A percentile compares a stretch with the other conserved stretches of the same genome.
These are phyloP conservation scores for Magnusiomyces sp. DNA, from an alignment of 1,139 yeast genomes.

Conservation along the genomic window DNA sequence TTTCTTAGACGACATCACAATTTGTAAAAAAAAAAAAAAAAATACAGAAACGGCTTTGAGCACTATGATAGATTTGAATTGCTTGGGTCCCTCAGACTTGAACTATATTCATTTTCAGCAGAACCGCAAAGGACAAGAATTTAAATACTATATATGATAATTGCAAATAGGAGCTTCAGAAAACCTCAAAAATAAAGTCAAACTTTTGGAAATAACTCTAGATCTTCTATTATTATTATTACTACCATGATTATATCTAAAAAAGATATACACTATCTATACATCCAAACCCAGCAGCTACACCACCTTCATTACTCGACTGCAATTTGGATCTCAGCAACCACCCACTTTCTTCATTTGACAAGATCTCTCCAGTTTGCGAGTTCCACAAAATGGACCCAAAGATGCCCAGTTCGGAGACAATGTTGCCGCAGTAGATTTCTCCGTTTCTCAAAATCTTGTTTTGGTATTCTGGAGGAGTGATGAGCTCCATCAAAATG, in stretches of 20 bases:
- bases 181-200: no score
- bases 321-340: constrained; percentile 81
- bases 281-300: constrained; percentile 97
- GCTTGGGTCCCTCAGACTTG: no score
- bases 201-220: no score
- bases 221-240: no score
- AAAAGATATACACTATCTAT: constrained; percentile 59
- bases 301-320: constrained; percentile 91
- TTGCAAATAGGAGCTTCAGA: no score
- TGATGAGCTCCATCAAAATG: constrained; percentile 86
- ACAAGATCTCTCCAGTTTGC: constrained; percentile 40
- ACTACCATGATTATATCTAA: constrained; percentile 8
- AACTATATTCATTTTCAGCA: no score
- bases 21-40: no score
- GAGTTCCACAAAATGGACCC: constrained; percentile 76
- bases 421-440: constrained; percentile 55
- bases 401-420: constrained; percentile 86
- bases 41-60: no score
- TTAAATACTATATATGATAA: no score
- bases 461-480: constrained; percentile 62
- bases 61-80: no score
- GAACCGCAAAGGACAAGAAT: no score
- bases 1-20: no score
- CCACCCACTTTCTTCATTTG: constrained; percentile 72
- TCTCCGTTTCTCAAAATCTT: constrained; percentile 61